These are phyloP conservation scores for Fusarium algeriense DNA, from an alignment of 2,329 filamentous ascomycete genomes.

Conservation along the genomic window DNA sequence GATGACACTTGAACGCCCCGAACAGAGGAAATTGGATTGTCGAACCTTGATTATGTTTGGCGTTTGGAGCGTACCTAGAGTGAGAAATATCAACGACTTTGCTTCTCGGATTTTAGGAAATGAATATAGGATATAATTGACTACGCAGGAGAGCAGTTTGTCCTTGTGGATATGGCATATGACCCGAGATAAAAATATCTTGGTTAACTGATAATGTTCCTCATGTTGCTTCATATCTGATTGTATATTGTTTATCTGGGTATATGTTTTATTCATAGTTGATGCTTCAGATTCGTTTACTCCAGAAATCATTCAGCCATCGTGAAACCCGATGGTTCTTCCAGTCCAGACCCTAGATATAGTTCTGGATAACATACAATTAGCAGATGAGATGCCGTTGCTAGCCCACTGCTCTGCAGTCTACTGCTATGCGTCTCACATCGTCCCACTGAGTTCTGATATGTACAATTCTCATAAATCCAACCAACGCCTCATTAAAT, in stretches of 20 bases:
- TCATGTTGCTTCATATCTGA: background rate
- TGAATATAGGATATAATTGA: background rate
- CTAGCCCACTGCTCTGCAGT: background rate
- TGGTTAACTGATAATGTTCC: background rate
- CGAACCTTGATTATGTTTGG: constrained; percentile 16
- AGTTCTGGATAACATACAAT: background rate
- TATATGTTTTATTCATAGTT: background rate
- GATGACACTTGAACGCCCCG: background rate
- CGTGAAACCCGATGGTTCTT: background rate
- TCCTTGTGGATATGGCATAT: background rate
- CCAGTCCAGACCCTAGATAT: background rate
- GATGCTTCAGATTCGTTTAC: background rate
- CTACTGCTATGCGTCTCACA: background rate
- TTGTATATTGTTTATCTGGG: constrained; percentile 8
- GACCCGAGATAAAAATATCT: too few species aligned
- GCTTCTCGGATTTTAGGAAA: background rate
- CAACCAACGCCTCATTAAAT: constrained; percentile 39
- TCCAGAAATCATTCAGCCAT: background rate
- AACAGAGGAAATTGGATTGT: background rate
- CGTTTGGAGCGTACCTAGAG: constrained; percentile 12
- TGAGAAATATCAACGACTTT: background rate
- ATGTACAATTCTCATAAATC: constrained; percentile 28
- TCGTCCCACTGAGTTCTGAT: background rate
- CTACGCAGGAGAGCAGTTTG: background rate
- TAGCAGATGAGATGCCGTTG: background rate